Conservation (phyloP, 306 rosid genomes). For the Cercis canadensis region DNA sequence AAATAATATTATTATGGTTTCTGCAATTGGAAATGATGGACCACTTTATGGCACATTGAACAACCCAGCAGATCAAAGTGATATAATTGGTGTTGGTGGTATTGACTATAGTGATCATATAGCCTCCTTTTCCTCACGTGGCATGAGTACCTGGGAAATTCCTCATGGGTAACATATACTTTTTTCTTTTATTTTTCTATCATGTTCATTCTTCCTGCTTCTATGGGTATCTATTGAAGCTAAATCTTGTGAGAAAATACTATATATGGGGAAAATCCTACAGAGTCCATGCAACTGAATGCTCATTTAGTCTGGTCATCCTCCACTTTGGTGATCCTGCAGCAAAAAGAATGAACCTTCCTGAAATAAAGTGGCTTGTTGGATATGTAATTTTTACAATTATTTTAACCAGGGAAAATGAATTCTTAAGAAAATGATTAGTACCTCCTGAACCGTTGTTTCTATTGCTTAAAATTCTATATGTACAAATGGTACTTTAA, state of each 20-base stretch:
- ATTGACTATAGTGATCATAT: slow-evolving; percentile 97
- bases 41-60: slow-evolving; percentile 97
- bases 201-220: slow-evolving; percentile 4
- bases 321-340: slow-evolving; percentile 3
- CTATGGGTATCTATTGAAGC: slow-evolving; percentile 7
- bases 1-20: slow-evolving; percentile 93
- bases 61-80: slow-evolving; percentile 99
- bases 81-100: slow-evolving; percentile 97
- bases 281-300: slow-evolving; percentile 19
- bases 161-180: slow-evolving; percentile 83
- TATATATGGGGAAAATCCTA: neutral
- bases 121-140: slow-evolving; percentile 98
- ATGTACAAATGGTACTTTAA: too few relatives aligned
- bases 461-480: too few relatives aligned
- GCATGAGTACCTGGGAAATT: slow-evolving; percentile 99
- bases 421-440: neutral
- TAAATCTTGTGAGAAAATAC: neutral
- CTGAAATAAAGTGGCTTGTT: neutral
- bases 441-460: too few relatives aligned
- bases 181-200: slow-evolving; percentile 13
- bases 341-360: neutral
- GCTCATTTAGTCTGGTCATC: neutral
- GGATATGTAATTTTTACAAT: neutral
- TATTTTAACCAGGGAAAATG: neutral
- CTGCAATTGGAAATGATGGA: slow-evolving; percentile 99